Percentiles rank a stretch among this genome's conserved stretches.
Evolutionary conservation across 768 basidiomycete species (phyloP).

Genomic region (Fibroporia radiculosa): DNA sequence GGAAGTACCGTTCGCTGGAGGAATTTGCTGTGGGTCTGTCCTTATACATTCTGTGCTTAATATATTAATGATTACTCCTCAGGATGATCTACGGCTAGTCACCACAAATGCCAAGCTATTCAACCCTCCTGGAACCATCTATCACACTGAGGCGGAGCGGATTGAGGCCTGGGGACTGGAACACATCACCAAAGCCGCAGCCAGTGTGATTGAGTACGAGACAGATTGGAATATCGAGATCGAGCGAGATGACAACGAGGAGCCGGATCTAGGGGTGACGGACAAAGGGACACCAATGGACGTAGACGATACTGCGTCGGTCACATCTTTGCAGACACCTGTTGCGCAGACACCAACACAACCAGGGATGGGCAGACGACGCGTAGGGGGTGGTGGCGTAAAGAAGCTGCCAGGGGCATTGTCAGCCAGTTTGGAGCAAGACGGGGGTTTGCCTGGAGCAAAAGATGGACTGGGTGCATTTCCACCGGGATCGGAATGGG

Average conservation of each 20-base stretch:
- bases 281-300: conserved; percentile 25
- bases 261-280: conserved; percentile 21
- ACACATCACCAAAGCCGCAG: conserved; percentile 61
- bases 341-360: not conserved
- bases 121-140: conserved; percentile 69
- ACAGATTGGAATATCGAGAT: conserved; percentile 81
- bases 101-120: conserved; percentile 68
- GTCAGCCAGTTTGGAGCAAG: conserved; percentile 50
- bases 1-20: conserved; percentile 72
- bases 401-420: conserved; percentile 38
- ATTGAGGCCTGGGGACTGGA: conserved; percentile 67
- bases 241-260: conserved; percentile 42
- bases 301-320: conserved; percentile 33
- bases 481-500: conserved; percentile 63
- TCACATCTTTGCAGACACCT: conserved; percentile 12
- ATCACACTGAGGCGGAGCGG: conserved; percentile 64
- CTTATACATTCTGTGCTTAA: not conserved
- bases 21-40: conserved; percentile 60
- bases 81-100: conserved; percentile 69
- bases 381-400: conserved; percentile 12
- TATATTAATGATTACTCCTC: conserved; percentile 1
- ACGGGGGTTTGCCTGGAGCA: conserved; percentile 68
- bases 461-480: conserved; percentile 72
- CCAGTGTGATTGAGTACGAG: conserved; percentile 75
- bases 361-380: conserved; percentile 5